Percentiles rank a stretch among this genome's conserved stretches.
These are phyloP conservation scores for Penicillium turbatum DNA, from an alignment of 495 filamentous ascomycete genomes.

Conservation along the genomic window DNA sequence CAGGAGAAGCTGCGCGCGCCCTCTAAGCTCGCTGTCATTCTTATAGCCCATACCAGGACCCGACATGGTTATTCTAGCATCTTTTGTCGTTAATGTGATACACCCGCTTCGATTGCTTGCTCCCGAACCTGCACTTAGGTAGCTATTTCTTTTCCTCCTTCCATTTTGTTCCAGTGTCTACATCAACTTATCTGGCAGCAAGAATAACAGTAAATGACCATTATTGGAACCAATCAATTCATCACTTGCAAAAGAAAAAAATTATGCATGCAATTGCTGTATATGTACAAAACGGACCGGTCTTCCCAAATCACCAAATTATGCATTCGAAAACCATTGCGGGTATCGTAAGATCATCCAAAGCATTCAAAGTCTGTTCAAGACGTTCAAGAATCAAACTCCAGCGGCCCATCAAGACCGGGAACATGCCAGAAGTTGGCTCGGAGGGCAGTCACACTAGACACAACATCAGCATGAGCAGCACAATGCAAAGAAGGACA, in stretches of 20 bases:
- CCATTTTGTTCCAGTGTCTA: background rate
- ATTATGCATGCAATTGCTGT: background rate
- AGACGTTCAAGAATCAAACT: slow-evolving; percentile 41
- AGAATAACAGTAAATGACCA: slow-evolving; percentile 9
- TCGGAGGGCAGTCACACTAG: slow-evolving; percentile 82
- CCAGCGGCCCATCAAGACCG: slow-evolving; percentile 63
- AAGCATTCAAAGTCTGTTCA: background rate
- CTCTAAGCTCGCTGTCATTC: slow-evolving; percentile 27
- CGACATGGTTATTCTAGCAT: slow-evolving; percentile 2
- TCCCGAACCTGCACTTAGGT: background rate
- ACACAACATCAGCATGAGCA: slow-evolving; percentile 5
- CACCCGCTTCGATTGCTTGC: slow-evolving; percentile 7
- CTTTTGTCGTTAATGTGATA: slow-evolving; percentile 20
- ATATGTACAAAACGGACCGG: slow-evolving; percentile 3
- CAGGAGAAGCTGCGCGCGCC: slow-evolving; percentile 78
- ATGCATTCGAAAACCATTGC: slow-evolving; percentile 9
- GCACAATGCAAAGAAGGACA: background rate
- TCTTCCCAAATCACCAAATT: background rate
- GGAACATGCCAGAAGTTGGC: slow-evolving; percentile 88
- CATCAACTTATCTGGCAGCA: background rate
- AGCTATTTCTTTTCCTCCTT: slow-evolving; percentile 1
- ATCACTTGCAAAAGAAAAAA: background rate
- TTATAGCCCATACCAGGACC: slow-evolving; percentile 8
- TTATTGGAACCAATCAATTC: background rate
- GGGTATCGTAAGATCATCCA: slow-evolving; percentile 6